A percentile compares a stretch with the other conserved stretches of the same genome.
Evolutionary conservation across 129 eudicot genomes (phyloP).

Genomic region (Chrysanthemum seticuspe): DNA sequence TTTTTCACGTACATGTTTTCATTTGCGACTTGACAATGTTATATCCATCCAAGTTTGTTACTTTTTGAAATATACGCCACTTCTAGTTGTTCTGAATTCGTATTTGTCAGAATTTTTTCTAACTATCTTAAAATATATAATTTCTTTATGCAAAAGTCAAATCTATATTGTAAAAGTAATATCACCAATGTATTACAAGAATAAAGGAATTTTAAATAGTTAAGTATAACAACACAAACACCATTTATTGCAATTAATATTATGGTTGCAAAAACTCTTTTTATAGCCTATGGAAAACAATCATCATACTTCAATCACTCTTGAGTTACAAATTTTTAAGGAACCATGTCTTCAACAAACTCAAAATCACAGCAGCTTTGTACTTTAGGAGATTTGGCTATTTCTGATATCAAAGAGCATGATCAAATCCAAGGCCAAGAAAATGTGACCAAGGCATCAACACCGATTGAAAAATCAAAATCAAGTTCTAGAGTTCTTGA

Average conservation of each 20-base stretch:
- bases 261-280: background rate
- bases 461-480: background rate
- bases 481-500: background rate
- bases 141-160: background rate
- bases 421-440: background rate
- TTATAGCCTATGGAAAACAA: constrained; percentile 1
- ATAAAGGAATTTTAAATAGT: constrained; percentile 2
- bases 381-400: background rate
- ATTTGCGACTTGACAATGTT: too few species aligned
- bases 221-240: constrained; percentile 9
- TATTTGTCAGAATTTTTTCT: too few species aligned
- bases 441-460: background rate
- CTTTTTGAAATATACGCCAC: too few species aligned
- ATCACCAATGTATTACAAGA: background rate
- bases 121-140: too few species aligned
- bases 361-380: background rate
- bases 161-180: background rate
- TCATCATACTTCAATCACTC: constrained; percentile 4
- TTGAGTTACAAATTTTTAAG: background rate
- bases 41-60: too few species aligned
- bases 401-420: background rate
- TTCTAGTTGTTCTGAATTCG: too few species aligned
- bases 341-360: constrained; percentile 15
- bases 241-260: constrained; percentile 13
- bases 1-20: too few species aligned